Percentiles rank a stretch among this genome's conserved stretches.
Conservation (phyloP, 2,329 filamentous ascomycete genomes). For the Stenocarpella maydis region DNA sequence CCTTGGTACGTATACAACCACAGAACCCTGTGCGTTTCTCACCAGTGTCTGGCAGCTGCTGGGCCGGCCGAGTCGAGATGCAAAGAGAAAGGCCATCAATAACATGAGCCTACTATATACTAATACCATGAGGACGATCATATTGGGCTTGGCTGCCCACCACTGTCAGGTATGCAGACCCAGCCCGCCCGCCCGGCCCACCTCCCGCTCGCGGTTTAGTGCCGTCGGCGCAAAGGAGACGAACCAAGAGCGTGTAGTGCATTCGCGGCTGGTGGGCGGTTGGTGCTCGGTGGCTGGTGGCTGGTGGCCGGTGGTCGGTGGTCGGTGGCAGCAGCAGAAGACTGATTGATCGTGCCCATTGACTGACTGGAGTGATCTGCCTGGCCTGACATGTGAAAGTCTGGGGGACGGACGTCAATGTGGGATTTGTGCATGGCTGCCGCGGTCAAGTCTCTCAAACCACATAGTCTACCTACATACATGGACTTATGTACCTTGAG, state of each 20-base stretch:
- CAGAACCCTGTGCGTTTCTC: too few relatives aligned
- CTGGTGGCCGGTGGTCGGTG: not conserved
- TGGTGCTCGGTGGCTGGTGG: not conserved
- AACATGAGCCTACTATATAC: not conserved
- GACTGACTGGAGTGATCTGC: not conserved
- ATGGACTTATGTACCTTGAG: too few relatives aligned
- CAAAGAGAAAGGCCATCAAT: not conserved
- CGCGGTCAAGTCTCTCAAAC: not conserved
- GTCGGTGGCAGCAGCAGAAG: too few relatives aligned
- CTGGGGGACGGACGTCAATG: constrained; percentile 8
- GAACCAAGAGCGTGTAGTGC: constrained; percentile 12
- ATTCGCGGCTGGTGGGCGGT: not conserved
- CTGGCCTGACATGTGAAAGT: constrained; percentile 22
- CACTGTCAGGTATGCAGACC: constrained; percentile 23
- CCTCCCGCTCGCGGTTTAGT: constrained; percentile 23
- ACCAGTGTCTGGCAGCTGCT: too few relatives aligned
- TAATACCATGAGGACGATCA: not conserved
- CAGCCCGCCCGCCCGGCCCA: constrained; percentile 14
- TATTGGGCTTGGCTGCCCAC: not conserved
- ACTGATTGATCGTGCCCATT: too few relatives aligned
- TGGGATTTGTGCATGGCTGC: constrained; percentile 16
- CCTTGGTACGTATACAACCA: too few relatives aligned
- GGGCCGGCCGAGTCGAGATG: not conserved
- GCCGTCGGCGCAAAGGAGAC: constrained; percentile 15
- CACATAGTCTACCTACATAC: too few relatives aligned